phyloP scores from a whole-genome alignment of 2,329 filamentous ascomycete species.

The Madurella mycetomatis region DNA sequence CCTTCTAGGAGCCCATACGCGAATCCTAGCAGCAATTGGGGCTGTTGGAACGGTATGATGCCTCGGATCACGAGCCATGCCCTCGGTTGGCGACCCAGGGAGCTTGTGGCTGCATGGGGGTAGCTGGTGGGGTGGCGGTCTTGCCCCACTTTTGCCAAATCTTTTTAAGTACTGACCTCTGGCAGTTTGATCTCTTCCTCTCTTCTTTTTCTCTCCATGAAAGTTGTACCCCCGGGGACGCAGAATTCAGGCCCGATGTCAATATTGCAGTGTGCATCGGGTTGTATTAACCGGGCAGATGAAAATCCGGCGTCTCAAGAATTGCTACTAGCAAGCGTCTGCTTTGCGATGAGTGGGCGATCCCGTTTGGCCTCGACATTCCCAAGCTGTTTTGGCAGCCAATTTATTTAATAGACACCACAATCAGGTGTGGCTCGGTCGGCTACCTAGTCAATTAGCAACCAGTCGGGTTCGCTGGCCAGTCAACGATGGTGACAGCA shows the following conservation, averaged over 20 bases:
- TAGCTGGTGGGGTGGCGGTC: too few species aligned
- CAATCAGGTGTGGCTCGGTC: too few species aligned
- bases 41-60: too few species aligned
- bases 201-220: conserved; percentile 28
- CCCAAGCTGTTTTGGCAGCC: background rate
- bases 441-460: too few species aligned
- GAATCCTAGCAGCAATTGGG: too few species aligned
- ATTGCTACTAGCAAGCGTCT: conserved; percentile 50
- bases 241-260: conserved; percentile 53
- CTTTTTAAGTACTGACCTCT: background rate
- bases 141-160: background rate
- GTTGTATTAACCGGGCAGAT: conserved; percentile 59
- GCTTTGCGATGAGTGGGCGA: conserved; percentile 46
- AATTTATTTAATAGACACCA: too few species aligned
- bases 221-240: conserved; percentile 56
- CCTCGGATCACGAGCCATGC: too few species aligned
- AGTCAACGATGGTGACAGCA: too few species aligned
- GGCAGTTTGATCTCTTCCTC: background rate
- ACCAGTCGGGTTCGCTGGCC: too few species aligned
- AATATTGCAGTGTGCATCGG: conserved; percentile 40
- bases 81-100: too few species aligned
- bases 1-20: too few species aligned
- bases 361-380: conserved; percentile 63
- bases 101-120: too few species aligned
- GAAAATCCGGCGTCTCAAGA: conserved; percentile 58